A percentile compares a stretch with the other conserved stretches of the same genome.
phyloP scores from a whole-genome alignment of 192 early-diverging fungal species.

The Thamnidium elegans region DNA sequence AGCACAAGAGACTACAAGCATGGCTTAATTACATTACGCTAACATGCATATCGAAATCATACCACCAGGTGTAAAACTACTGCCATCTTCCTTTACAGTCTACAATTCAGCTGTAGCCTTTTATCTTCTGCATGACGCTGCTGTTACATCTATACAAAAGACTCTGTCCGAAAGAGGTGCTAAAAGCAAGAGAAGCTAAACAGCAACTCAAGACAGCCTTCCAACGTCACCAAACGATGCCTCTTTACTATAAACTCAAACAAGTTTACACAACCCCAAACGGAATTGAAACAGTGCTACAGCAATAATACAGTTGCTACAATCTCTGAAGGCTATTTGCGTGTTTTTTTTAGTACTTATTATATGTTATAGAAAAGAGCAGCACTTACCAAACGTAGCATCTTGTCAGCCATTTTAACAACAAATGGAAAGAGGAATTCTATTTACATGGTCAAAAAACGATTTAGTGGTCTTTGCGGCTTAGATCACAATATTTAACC shows the following conservation, averaged over 20 bases:
- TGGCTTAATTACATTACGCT: not conserved
- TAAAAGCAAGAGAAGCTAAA: constrained; percentile 1
- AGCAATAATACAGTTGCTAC: not conserved
- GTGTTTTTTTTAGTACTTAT: constrained; percentile 7
- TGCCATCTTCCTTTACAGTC: constrained; percentile 2
- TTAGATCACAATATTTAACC: too few relatives aligned
- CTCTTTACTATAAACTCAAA: constrained; percentile 5
- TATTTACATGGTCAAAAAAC: too few relatives aligned
- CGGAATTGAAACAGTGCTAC: constrained; percentile 9
- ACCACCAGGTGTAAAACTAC: constrained; percentile 7
- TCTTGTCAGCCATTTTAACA: constrained; percentile 1
- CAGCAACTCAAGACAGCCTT: constrained; percentile 8
- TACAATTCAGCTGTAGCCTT: constrained; percentile 2
- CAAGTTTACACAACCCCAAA: constrained; percentile 4
- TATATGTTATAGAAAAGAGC: constrained; percentile 1
- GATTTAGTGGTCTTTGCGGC: too few relatives aligned
- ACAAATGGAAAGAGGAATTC: constrained; percentile 2
- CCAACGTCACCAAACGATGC: not conserved
- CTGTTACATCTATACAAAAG: constrained; percentile 1
- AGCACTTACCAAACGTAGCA: not conserved
- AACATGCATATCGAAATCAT: not conserved
- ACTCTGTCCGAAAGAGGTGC: constrained; percentile 5
- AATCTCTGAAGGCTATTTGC: constrained; percentile 1
- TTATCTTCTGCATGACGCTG: constrained; percentile 1
- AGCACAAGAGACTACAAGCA: constrained; percentile 1